A percentile compares a stretch with the other conserved stretches of the same genome.
These are phyloP conservation scores for Teratosphaeria gauchensis DNA, from an alignment of 2,329 filamentous ascomycete genomes.

Conservation along the genomic window DNA sequence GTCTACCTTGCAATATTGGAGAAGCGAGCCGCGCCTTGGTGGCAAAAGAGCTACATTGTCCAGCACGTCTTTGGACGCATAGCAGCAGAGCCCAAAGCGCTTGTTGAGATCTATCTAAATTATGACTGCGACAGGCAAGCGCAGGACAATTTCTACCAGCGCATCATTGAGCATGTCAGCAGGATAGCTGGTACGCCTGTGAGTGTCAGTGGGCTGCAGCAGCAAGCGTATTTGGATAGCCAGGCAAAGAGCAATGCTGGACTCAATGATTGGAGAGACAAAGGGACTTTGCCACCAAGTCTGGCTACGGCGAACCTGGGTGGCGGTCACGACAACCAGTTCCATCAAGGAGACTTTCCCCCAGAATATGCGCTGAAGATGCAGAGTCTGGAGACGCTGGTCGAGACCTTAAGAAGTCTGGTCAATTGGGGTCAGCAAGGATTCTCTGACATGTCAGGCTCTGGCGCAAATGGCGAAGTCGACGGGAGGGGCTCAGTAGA, in stretches of 20 bases:
- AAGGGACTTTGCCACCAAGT: constrained; percentile 75
- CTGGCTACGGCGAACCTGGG: constrained; percentile 68
- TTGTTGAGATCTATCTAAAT: constrained; percentile 95
- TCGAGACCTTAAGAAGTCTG: constrained; percentile 79
- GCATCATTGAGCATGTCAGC: constrained; percentile 85
- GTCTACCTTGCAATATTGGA: constrained; percentile 91
- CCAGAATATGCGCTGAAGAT: constrained; percentile 88
- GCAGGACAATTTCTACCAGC: constrained; percentile 93
- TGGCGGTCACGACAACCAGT: constrained; percentile 33
- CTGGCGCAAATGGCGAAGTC: constrained; percentile 26
- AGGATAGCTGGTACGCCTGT: constrained; percentile 75
- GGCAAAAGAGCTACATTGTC: constrained; percentile 89
- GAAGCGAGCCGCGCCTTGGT: constrained; percentile 71
- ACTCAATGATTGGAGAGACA: constrained; percentile 72
- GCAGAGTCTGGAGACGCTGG: constrained; percentile 75
- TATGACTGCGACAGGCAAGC: constrained; percentile 92
- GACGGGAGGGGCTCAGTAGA: constrained; percentile 46
- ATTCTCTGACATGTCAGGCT: constrained; percentile 39
- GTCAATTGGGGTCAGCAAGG: constrained; percentile 83
- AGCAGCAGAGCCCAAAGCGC: constrained; percentile 71
- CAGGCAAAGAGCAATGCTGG: constrained; percentile 42
- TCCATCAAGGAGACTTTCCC: constrained; percentile 59
- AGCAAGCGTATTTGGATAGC: constrained; percentile 78
- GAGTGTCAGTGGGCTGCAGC: constrained; percentile 62
- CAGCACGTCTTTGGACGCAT: constrained; percentile 68